A percentile compares a stretch with the other conserved stretches of the same genome.
Conservation (phyloP, 1,284 basidiomycete genomes). For the Phylloporus sp. region DNA sequence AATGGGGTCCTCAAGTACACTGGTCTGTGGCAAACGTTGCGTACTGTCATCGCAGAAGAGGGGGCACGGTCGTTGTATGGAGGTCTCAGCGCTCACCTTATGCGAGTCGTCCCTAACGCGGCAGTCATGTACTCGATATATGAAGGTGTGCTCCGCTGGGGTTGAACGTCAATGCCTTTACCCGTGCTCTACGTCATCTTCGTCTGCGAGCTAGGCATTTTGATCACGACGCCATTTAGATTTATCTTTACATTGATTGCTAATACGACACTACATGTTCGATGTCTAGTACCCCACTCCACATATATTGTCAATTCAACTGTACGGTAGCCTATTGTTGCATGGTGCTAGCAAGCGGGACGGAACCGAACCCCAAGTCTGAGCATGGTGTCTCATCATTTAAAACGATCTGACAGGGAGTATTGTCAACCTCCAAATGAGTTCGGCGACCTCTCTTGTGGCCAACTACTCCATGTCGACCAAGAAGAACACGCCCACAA, state of each 20-base stretch:
- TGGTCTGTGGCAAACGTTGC: conserved; percentile 85
- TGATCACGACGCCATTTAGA: conserved; percentile 20
- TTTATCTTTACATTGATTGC: conserved; percentile 10
- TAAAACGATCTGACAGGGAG: too few relatives aligned
- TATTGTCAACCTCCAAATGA: too few relatives aligned
- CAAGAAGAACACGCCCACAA: too few relatives aligned
- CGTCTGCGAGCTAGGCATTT: neutral
- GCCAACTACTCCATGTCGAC: too few relatives aligned
- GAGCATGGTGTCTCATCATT: too few relatives aligned
- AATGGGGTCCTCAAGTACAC: conserved; percentile 84
- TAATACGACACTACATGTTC: conserved; percentile 18
- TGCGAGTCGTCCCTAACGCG: conserved; percentile 97
- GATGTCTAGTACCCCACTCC: conserved; percentile 16
- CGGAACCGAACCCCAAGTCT: too few relatives aligned
- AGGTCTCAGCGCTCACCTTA: conserved; percentile 92
- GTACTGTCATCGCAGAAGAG: conserved; percentile 88
- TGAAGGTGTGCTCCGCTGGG: conserved; percentile 74
- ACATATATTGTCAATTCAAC: conserved; percentile 9
- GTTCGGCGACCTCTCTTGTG: too few relatives aligned
- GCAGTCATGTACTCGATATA: conserved; percentile 95
- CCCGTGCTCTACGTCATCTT: too few relatives aligned
- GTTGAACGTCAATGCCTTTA: conserved; percentile 13
- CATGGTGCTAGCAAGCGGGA: too few relatives aligned
- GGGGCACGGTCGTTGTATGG: conserved; percentile 88
- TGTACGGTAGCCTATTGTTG: conserved; percentile 33